Base-by-base conservation (phyloP, 768 basidiomycete species). In the Fomitopsis serialis region DNA sequence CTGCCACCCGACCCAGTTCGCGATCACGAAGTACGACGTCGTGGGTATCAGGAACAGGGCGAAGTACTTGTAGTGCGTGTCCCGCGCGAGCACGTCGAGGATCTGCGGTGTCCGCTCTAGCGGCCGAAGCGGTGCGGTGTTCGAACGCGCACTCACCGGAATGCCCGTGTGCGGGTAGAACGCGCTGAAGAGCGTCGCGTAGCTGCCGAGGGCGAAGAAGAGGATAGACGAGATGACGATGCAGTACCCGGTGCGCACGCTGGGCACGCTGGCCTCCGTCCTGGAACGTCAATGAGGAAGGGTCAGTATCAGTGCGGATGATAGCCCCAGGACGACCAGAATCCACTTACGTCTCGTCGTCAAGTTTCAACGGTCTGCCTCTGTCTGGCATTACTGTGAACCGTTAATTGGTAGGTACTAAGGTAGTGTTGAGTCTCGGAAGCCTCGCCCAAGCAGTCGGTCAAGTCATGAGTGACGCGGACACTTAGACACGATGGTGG, bases 1-100 rank as follows among this genome's bases (percentile, higher is more conserved):
- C 68, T 98, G 93, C 93, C 94, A 98, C 40, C 95, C 95, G 36
- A 96, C 91, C 96, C 96, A 98, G 63, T 98, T 98, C 40, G 93
- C 92, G 62, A 98, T 98, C 50, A 92, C 89, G 68, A 94, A 96
- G 70, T 92, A 94, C 37, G 87, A 77, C 10, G 78, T 81, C 8
- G 85, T 85, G 12, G 96, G 93, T 43, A 98, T 78, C 42, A 94
- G 74, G 36, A 97, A 71, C 11, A 94, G 70, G 27, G 71, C 62
- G 60, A 96, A 82, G 70, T 96, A 97, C 71, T 94, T 95, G 82
- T 96, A 96, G 65, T 97, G 91, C 22, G 74, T 81, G 71, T 96
- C 94, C 37, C 70, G 61, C 1, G 80, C 82, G 10, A 94, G 72
- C 48, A 69, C 61, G 64, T 87, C 82, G 54, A 92, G 70, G 19